Conservation (phyloP, 495 filamentous ascomycete species). For the Aspergillus indologenus region DNA sequence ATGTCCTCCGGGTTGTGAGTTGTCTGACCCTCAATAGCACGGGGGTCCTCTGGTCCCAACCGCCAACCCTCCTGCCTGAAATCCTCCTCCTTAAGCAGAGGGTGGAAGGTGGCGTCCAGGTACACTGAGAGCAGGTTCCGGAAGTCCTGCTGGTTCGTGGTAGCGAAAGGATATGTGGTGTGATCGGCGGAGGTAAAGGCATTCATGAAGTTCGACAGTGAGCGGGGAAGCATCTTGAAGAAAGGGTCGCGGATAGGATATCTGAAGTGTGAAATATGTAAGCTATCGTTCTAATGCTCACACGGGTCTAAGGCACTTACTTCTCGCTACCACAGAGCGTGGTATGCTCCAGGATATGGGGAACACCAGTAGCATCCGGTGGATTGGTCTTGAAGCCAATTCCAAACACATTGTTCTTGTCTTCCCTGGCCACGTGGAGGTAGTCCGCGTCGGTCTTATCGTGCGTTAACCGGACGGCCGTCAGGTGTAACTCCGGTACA, state of each 20-base stretch:
- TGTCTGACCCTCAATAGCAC: constrained; percentile 44
- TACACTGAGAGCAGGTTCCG: constrained; percentile 96
- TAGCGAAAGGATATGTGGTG: constrained; percentile 97
- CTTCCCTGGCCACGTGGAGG: constrained; percentile 88
- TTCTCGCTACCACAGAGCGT: constrained; percentile 96
- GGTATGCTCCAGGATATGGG: constrained; percentile 96
- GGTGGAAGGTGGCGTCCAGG: constrained; percentile 87
- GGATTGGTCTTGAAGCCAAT: constrained; percentile 99
- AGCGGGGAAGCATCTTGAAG: constrained; percentile 98
- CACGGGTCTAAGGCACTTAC: constrained; percentile 42
- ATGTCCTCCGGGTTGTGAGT: constrained; percentile 47
- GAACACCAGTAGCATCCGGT: constrained; percentile 91
- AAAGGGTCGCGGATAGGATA: constrained; percentile 97
- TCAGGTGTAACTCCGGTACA: constrained; percentile 89
- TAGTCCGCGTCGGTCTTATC: constrained; percentile 94
- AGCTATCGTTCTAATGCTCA: not conserved
- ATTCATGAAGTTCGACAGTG: constrained; percentile 99
- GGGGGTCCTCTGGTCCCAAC: constrained; percentile 85
- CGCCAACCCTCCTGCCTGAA: constrained; percentile 97
- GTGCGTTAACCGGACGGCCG: constrained; percentile 83
- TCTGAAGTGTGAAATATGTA: constrained; percentile 43
- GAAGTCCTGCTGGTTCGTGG: constrained; percentile 94
- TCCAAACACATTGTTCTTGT: constrained; percentile 98
- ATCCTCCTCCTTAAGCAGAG: constrained; percentile 82
- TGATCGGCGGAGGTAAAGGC: constrained; percentile 95